Conservation (phyloP, 768 basidiomycete genomes). For the Amanita exitialis region DNA sequence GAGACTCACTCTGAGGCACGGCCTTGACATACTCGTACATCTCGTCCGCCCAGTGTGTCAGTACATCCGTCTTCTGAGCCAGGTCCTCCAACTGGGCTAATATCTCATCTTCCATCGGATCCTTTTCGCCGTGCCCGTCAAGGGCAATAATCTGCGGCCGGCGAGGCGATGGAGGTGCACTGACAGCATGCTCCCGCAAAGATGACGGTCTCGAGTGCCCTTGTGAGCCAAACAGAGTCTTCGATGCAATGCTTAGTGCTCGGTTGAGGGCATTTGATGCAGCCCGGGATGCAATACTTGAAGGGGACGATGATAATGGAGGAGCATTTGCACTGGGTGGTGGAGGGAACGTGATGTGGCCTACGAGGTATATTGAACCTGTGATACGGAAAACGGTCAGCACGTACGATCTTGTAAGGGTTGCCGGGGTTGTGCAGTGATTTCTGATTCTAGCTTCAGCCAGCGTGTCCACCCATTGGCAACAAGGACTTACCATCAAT, state of each 20-base stretch:
- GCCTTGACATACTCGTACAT: slow-evolving; percentile 86
- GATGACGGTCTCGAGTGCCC: slow-evolving; percentile 26
- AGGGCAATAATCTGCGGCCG: slow-evolving; percentile 42
- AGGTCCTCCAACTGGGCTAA: slow-evolving; percentile 76
- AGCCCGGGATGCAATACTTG: slow-evolving; percentile 46
- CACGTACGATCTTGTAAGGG: slow-evolving; percentile 47
- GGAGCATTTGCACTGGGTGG: slow-evolving; percentile 45
- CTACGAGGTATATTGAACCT: slow-evolving; percentile 8
- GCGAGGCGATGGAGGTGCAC: slow-evolving; percentile 41
- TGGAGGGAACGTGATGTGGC: slow-evolving; percentile 59
- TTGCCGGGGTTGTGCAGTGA: slow-evolving; percentile 46
- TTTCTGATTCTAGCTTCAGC: slow-evolving; percentile 36
- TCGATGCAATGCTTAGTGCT: slow-evolving; percentile 71
- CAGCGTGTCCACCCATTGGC: neutral
- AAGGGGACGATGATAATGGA: slow-evolving; percentile 58
- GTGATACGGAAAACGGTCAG: slow-evolving; percentile 21
- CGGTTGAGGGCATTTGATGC: slow-evolving; percentile 70
- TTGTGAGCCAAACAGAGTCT: slow-evolving; percentile 63
- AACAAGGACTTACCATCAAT: slow-evolving; percentile 63
- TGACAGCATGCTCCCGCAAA: slow-evolving; percentile 25
- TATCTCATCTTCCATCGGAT: slow-evolving; percentile 77
- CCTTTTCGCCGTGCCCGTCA: slow-evolving; percentile 36
- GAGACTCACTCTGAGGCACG: slow-evolving; percentile 65
- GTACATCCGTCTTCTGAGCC: slow-evolving; percentile 91
- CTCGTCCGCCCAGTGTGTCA: slow-evolving; percentile 92